These are phyloP conservation scores for Amoebophrya sp. DNA, from an alignment of 169 alveolate species.

Conservation along the genomic window DNA sequence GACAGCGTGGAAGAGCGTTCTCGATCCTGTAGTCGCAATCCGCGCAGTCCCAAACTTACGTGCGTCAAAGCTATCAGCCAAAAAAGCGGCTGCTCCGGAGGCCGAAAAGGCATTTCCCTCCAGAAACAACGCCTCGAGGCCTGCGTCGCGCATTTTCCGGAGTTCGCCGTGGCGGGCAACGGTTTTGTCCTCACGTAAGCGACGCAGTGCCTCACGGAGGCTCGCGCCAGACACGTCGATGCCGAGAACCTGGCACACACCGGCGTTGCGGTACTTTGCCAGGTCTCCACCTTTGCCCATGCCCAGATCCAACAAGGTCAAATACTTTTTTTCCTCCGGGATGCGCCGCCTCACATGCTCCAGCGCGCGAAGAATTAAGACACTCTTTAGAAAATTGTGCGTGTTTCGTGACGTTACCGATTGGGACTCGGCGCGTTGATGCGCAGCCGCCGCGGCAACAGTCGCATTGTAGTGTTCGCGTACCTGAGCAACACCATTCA, in stretches of 20 bases:
- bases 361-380: neutral
- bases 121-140: neutral
- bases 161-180: neutral
- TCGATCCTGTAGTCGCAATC: neutral
- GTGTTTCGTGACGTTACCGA: neutral
- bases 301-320: neutral
- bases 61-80: neutral
- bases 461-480: neutral
- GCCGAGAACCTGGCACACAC: neutral
- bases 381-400: neutral
- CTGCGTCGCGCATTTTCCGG: neutral
- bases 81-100: neutral
- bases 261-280: slow-evolving; percentile 6
- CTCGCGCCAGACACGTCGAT: neutral
- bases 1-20: neutral
- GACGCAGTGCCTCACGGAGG: neutral
- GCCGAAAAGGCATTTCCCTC: neutral
- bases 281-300: neutral
- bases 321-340: neutral
- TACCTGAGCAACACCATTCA: no score
- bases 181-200: neutral
- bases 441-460: neutral
- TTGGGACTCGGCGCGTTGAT: neutral
- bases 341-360: neutral
- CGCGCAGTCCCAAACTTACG: neutral